Evolutionary conservation across 192 early-diverging fungal species (phyloP), one percentile per base, ranked within the genome.

Genomic region (Podila epicladia): DNA sequence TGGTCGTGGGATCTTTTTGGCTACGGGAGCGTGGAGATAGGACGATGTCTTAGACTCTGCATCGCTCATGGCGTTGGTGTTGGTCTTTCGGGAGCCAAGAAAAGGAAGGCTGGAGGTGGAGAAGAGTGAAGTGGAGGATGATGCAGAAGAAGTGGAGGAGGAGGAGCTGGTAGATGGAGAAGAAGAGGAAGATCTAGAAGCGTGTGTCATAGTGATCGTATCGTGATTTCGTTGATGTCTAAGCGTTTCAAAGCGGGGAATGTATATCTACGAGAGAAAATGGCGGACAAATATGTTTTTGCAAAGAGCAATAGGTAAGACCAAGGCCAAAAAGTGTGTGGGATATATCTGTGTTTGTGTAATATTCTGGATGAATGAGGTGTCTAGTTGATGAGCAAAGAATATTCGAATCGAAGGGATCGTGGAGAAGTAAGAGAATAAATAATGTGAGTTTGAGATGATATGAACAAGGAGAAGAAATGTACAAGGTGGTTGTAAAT

Each of bases 1-100:
- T 12, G 84, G 84, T 7, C 84, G 71, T 33, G 84, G 84, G 41
- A 82, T 68, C 24, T 74, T 80, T 60, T 71, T 67, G 28, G 41
- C 41, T 15, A 45, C 41, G 13, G 41, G 41, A 13, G 41, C 15
- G 41, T 45, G 13, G 15, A 3, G 41, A 2, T 12, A 13, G 12
- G 41, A 17, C 41, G 41, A 45, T 4, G 41, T 12, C 15, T 45
- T 45, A 15, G 41, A 3, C 41, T 45, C 17, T 45, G 41, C 13
- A 15, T 45, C n/a, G 4, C 32, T 58, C 24, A 24, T 24, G 2
- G 13, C 11, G 32, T 22, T 32, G 15, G 41, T 45, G 41, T 45
- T 45, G 20, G 8, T 13, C 53, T 67, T 67, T 50, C 24, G 53
- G 8, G 53, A n/a, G 19, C 24, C 53, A 22, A 55, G 24, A 4